Percentiles rank a stretch among this genome's conserved stretches.
Evolutionary conservation across 139 green algal genomes (phyloP).

Genomic region (Eudorina sp.): DNA sequence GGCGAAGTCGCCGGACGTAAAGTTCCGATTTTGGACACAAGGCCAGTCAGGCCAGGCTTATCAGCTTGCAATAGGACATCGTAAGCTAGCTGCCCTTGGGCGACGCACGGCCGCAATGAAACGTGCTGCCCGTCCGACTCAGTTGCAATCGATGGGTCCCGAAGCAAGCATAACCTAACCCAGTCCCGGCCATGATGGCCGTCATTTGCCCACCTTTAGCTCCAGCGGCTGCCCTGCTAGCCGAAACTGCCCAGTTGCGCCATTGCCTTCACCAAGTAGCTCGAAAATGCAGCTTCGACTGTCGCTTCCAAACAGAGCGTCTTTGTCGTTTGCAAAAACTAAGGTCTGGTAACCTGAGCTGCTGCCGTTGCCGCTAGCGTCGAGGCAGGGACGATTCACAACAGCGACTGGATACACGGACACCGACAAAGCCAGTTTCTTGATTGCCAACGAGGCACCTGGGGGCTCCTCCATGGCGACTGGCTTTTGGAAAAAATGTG

Average conservation of each 20-base stretch:
- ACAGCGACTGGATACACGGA: background rate
- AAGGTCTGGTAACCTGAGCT: background rate
- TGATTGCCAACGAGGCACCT: background rate
- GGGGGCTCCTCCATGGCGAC: background rate
- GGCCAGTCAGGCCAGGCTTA: no score
- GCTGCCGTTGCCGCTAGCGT: background rate
- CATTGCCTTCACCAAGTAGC: conserved; percentile 5
- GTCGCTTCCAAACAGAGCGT: conserved; percentile 5
- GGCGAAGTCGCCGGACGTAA: no score
- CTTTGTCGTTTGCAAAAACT: conserved; percentile 22
- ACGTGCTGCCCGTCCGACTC: no score
- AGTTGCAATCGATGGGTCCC: no score
- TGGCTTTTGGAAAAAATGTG: no score
- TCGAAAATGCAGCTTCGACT: background rate
- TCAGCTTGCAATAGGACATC: no score
- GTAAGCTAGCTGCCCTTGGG: no score
- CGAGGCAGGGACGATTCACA: background rate
- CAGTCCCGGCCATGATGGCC: no score
- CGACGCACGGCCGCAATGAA: no score
- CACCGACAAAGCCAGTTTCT: background rate
- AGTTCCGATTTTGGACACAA: no score
- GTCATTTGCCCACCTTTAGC: background rate
- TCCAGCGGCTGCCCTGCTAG: background rate
- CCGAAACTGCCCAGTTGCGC: background rate
- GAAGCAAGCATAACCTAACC: no score